phyloP scores from a whole-genome alignment of 2,329 filamentous ascomycete genomes.

The Atkinsonella texensis region DNA sequence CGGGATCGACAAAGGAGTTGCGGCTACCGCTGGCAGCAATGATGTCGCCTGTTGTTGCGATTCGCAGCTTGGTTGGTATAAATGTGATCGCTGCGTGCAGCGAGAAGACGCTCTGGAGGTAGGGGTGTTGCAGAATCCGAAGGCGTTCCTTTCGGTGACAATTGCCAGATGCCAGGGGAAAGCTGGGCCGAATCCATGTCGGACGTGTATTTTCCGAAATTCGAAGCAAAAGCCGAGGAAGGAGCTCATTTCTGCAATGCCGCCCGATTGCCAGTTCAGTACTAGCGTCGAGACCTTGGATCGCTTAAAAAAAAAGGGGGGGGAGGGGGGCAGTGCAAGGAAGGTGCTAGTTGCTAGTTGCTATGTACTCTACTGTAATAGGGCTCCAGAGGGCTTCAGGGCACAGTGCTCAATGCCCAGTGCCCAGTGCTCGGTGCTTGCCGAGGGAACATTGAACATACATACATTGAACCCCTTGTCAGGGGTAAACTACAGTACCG shows the following conservation, averaged over 20 bases:
- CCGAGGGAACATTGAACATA: background rate
- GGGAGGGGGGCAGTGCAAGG: too few species aligned
- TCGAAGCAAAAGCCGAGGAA: background rate
- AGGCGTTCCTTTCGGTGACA: background rate
- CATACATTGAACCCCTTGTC: background rate
- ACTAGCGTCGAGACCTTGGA: background rate
- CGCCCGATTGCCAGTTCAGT: background rate
- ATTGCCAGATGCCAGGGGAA: background rate
- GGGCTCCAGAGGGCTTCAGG: background rate
- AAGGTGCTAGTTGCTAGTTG: too few species aligned
- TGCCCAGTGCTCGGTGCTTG: background rate
- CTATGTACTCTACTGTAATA: too few species aligned
- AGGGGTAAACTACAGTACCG: background rate
- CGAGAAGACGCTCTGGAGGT: background rate
- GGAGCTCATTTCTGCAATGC: background rate
- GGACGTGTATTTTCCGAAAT: too few species aligned
- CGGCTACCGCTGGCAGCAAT: background rate
- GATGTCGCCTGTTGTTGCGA: background rate
- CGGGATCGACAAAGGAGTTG: background rate
- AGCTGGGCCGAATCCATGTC: too few species aligned
- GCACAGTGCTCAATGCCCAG: too few species aligned
- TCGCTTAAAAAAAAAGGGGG: too few species aligned
- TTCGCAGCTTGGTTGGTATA: background rate
- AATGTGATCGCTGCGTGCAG: background rate
- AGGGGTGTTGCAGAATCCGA: background rate